Evolutionary conservation across 495 filamentous ascomycete species (phyloP), one percentile per base, ranked within the genome.

Genomic region (Trichoderma parareesei): DNA sequence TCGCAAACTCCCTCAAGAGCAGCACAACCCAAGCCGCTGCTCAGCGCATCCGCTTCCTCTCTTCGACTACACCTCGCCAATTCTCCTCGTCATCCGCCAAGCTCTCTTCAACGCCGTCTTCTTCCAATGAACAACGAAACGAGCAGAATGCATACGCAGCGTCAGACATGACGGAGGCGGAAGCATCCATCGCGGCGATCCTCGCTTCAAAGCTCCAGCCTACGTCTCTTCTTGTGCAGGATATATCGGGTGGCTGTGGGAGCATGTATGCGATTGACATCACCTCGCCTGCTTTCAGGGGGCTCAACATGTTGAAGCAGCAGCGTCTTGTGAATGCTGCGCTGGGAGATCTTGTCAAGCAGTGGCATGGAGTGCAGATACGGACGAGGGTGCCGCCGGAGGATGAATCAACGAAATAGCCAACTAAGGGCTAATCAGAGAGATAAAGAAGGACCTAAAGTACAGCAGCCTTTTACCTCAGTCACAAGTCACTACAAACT

Each of bases 261-360:
- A 85, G 82, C 64, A 91, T 92, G 89, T 92, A 91, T 74, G 85
- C 80, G 64, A 85, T 92, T 67, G 86, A 91, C 66, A 84, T 91
- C 67, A 75, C 79, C 62, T 87, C 85, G 20, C 76, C 80, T 61
- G 82, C 77, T 74, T 92, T 92, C 73, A 77, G 82, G 61, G 89
- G 88, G 38, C 63, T 84, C 67, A 78, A 76, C 65, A 82, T 90
- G 74, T 78, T 92, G 68, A 86, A 86, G 77, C 88, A 91, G 71
- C 89, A 92, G 70, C 78, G 87, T 59, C 71, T 91, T 65, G 88
- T 92, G 43, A 90, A 91, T 72, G 75, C 82, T 9, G 78, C 85
- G 59, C 77, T 92, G 42, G 79, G 77, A n/a, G 84, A 90, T 53
- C 79, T 89, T 73, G 82, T 90, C 71, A 88, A 88, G 78, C 72